Conservation (phyloP, 73 alveolate species). For the Symbiodinium pilosum region DNA sequence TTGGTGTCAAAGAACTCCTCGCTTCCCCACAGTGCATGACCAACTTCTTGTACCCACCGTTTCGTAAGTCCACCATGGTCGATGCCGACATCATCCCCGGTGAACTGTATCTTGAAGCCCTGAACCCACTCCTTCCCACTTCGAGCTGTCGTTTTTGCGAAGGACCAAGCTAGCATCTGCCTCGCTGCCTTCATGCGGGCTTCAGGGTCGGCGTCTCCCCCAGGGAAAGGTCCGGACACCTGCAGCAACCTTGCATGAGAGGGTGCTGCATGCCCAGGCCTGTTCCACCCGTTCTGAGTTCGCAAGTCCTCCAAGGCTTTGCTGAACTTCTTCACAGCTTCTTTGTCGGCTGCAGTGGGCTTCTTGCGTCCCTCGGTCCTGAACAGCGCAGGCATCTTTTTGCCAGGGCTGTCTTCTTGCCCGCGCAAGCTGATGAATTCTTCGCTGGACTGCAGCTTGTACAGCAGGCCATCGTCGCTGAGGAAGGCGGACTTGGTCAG, state of each 20-base stretch:
- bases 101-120: slow-evolving; percentile 59
- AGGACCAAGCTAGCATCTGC: slow-evolving; percentile 66
- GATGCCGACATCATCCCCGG: slow-evolving; percentile 68
- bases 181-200: slow-evolving; percentile 50
- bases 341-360: slow-evolving; percentile 83
- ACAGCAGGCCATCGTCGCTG: slow-evolving; percentile 53
- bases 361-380: slow-evolving; percentile 82
- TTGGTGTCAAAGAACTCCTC: slow-evolving; percentile 63
- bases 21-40: slow-evolving; percentile 80
- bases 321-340: slow-evolving; percentile 51
- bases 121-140: slow-evolving; percentile 77
- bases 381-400: slow-evolving; percentile 51
- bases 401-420: slow-evolving; percentile 80
- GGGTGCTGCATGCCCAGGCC: slow-evolving; percentile 40
- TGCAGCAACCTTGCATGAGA: slow-evolving; percentile 7
- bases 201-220: slow-evolving; percentile 57
- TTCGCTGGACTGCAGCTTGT: slow-evolving; percentile 89
- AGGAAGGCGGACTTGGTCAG: slow-evolving; percentile 63
- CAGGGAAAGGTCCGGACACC: slow-evolving; percentile 72
- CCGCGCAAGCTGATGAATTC: slow-evolving; percentile 84
- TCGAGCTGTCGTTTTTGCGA: slow-evolving; percentile 79
- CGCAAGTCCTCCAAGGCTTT: slow-evolving; percentile 27
- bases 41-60: slow-evolving; percentile 83
- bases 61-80: slow-evolving; percentile 90
- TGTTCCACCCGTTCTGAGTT: slow-evolving; percentile 9